phyloP scores from a whole-genome alignment of 345 rosid genomes.

The Eucalyptus marginata region DNA sequence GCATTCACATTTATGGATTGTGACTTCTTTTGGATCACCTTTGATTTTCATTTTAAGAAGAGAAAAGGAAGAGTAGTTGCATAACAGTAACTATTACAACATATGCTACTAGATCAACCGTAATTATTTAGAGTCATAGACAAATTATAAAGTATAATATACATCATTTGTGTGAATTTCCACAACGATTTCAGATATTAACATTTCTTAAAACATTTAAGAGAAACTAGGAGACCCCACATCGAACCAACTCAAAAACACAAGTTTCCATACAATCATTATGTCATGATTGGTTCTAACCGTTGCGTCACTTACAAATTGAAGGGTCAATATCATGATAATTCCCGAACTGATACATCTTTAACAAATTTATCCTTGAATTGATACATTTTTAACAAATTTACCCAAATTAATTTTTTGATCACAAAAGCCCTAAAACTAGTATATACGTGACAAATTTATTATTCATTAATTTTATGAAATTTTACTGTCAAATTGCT shows the following conservation, averaged over 20 bases:
- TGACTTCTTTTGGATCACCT: background rate
- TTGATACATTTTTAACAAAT: too few species aligned
- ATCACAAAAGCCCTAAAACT: too few species aligned
- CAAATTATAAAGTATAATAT: background rate
- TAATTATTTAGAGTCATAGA: background rate
- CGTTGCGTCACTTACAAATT: accelerated
- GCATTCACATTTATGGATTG: background rate
- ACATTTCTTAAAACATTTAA: too few species aligned
- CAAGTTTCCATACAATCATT: background rate
- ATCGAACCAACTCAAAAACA: background rate
- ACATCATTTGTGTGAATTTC: background rate
- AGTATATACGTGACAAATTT: accelerated
- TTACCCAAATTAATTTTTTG: background rate
- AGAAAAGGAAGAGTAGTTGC: too few species aligned
- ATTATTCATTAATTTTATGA: too few species aligned
- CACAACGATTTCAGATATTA: accelerated
- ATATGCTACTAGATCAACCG: accelerated
- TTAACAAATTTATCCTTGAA: accelerated
- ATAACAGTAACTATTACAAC: background rate
- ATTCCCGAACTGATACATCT: accelerated
- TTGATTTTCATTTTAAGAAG: background rate
- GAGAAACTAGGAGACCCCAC: background rate
- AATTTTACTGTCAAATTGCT: accelerated
- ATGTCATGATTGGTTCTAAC: background rate
- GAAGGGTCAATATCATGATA: too few species aligned